Evolutionary conservation across 1,139 yeast species (phyloP), one percentile per base, ranked within the genome.

Genomic region (Candida tropicalis): DNA sequence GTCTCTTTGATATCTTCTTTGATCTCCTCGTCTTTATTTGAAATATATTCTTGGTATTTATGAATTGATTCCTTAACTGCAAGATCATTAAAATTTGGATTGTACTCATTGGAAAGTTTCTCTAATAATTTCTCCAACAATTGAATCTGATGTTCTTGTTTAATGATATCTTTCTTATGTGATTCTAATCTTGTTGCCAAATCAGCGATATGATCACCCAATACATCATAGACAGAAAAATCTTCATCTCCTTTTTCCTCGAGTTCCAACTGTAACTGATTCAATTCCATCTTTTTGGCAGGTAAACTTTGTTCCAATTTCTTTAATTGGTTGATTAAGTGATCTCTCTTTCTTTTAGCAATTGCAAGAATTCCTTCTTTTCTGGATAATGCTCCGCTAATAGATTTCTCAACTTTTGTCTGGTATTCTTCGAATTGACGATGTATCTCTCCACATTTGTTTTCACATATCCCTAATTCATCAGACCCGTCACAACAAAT

Each of bases 401-500:
- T 49, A 22, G 59, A 61, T 2, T 48, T 42, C 16, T 40, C 37
- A 13, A 53, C 50, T 2, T 33, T 25, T 9, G 44, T 33, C 43
- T 56, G 57, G 50, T 60, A 62, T 15, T 53, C 46, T 13, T 52
- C 48, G 42, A 48, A 71, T 45, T 73, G 77, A 7, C 49, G 43
- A 41, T 62, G 59, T 5, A 73, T 69, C 47, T 80, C 79, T 0
- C 51, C 55, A 61, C 98, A 91, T 46, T 68, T 71, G 53, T 81
- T 75, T 10, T 78, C 79, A 58, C 95, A 86, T 7, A 34, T 54
- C 41, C 63, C 75, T 51, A 57, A 67, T 63, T 95, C 99, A 62
- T 95, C 99, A 1, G 93, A 79, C 2, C 99, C 98, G 63, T 95
- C 99, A 63, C 99, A 95, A 63, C 99, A 93, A 13, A 73, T 47